Evolutionary conservation across 2,329 filamentous ascomycete species (phyloP).

Genomic region (Beauveria sp.): DNA sequence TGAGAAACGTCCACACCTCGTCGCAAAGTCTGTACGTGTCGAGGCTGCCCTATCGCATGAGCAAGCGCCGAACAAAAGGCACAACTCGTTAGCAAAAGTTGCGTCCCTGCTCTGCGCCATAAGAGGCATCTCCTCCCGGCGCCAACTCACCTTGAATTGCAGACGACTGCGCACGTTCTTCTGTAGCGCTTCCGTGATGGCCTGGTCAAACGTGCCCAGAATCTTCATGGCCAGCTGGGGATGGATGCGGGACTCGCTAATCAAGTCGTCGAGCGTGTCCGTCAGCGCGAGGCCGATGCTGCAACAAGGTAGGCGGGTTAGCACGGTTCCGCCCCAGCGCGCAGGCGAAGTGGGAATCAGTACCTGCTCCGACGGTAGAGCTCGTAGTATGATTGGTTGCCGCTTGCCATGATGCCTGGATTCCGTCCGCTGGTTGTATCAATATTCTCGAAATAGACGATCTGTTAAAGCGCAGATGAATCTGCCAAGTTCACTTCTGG

Average conservation of each 20-base stretch:
- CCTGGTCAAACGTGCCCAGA: conserved; percentile 87
- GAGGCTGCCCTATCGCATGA: conserved; percentile 65
- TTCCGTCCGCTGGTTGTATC: not conserved
- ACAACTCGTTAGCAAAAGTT: conserved; percentile 3
- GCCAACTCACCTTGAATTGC: conserved; percentile 75
- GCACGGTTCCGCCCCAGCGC: conserved; percentile 15
- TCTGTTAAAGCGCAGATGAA: conserved; percentile 2
- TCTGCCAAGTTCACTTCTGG: not conserved
- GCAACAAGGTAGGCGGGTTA: conserved; percentile 18
- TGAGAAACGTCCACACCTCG: conserved; percentile 98
- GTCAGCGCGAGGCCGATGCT: conserved; percentile 92
- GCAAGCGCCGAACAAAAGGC: not conserved
- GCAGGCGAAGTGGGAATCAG: conserved; percentile 18
- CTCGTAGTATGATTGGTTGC: conserved; percentile 68
- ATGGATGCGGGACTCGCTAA: conserved; percentile 90
- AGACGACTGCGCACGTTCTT: conserved; percentile 88
- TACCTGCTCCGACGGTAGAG: conserved; percentile 98
- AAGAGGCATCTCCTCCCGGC: not conserved
- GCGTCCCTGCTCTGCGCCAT: not conserved
- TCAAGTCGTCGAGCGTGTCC: conserved; percentile 94
- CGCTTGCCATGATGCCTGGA: conserved; percentile 35
- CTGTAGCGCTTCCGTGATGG: conserved; percentile 82
- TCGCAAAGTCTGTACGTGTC: conserved; percentile 99
- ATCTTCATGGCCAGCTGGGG: conserved; percentile 99
- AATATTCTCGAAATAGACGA: not conserved